Conservation (phyloP, 208 protist genomes). For the Trypanosoma lewisi region DNA sequence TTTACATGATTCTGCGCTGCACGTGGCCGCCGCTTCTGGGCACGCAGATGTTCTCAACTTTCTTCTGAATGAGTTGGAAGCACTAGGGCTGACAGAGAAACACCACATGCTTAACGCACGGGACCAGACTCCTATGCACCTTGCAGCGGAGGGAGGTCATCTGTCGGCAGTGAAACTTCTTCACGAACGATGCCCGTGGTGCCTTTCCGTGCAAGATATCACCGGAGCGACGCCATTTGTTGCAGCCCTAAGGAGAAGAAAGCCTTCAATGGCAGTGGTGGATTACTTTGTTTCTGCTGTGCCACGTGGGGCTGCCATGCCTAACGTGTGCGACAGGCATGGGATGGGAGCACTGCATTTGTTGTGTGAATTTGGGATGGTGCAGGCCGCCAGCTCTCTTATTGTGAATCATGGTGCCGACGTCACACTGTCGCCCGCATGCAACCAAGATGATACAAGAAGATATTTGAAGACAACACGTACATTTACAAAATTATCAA, state of each 20-base stretch:
- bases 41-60: constrained; percentile 53
- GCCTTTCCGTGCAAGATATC: constrained; percentile 37
- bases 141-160: constrained; percentile 49
- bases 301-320: constrained; percentile 35
- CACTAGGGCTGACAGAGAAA: constrained; percentile 5
- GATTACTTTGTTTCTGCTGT: constrained; percentile 51
- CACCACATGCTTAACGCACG: constrained; percentile 43
- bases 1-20: constrained; percentile 38
- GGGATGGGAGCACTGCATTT: constrained; percentile 65
- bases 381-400: constrained; percentile 36
- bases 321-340: constrained; percentile 38
- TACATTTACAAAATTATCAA: not conserved
- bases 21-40: constrained; percentile 42
- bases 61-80: constrained; percentile 48
- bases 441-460: not conserved
- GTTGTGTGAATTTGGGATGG: constrained; percentile 48
- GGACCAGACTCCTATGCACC: constrained; percentile 68
- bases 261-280: constrained; percentile 35
- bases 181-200: constrained; percentile 30
- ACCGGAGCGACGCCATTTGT: constrained; percentile 74
- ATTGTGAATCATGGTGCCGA: constrained; percentile 59
- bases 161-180: constrained; percentile 49
- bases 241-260: constrained; percentile 47
- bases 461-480: constrained; percentile 29
- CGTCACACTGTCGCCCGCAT: constrained; percentile 17